phyloP scores from a whole-genome alignment of 2,329 filamentous ascomycete genomes.

The Didymella exigua region DNA sequence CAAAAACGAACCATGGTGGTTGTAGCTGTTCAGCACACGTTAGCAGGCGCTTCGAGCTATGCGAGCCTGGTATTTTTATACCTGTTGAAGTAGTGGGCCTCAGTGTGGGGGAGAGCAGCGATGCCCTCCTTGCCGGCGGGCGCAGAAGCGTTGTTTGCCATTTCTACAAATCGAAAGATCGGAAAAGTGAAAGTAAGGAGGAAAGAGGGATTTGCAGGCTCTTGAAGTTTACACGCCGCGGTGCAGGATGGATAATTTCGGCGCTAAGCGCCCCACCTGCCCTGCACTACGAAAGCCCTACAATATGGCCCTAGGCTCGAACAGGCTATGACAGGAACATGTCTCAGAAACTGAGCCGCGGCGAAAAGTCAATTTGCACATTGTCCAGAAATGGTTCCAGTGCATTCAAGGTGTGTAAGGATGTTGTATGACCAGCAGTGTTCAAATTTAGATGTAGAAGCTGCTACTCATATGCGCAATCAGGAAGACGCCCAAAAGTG shows the following conservation, averaged over 20 bases:
- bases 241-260: slow-evolving; percentile 37
- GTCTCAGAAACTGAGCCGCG: slow-evolving; percentile 8
- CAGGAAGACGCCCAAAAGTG: slow-evolving; percentile 4
- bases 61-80: slow-evolving; percentile 51
- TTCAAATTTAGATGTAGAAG: background rate
- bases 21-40: slow-evolving; percentile 70
- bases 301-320: slow-evolving; percentile 14
- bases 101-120: slow-evolving; percentile 81
- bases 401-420: no score
- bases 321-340: slow-evolving; percentile 13
- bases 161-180: slow-evolving; percentile 16
- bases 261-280: slow-evolving; percentile 20
- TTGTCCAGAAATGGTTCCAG: background rate
- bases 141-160: slow-evolving; percentile 35
- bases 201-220: slow-evolving; percentile 11
- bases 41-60: slow-evolving; percentile 39
- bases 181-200: slow-evolving; percentile 11
- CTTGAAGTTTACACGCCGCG: slow-evolving; percentile 10
- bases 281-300: slow-evolving; percentile 20
- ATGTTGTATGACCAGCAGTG: no score
- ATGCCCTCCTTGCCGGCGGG: slow-evolving; percentile 40
- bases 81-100: slow-evolving; percentile 99
- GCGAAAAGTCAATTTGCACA: slow-evolving; percentile 7
- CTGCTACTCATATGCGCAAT: slow-evolving; percentile 13
- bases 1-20: slow-evolving; percentile 82